Conservation (phyloP, 176 grass and related monocot genomes). For the Cocos nucifera region DNA sequence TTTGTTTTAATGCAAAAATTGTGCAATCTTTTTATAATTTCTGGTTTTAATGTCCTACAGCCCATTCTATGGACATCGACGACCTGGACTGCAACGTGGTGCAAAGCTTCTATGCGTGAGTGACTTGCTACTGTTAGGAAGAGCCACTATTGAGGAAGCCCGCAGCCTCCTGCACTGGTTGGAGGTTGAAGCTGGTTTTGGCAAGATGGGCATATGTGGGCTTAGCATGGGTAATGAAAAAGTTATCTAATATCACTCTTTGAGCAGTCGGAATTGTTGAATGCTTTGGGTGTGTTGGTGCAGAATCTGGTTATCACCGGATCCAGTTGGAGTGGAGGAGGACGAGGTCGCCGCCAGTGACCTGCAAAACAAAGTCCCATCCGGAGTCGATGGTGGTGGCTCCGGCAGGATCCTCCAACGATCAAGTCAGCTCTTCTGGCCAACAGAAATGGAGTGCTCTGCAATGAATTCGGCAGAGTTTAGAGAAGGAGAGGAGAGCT, state of each 20-base stretch:
- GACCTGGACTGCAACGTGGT: slow-evolving; percentile 74
- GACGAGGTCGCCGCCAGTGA: no score
- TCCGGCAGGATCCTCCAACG: no score
- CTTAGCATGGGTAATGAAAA: slow-evolving; percentile 82
- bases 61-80: slow-evolving; percentile 83
- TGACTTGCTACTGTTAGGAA: slow-evolving; percentile 88
- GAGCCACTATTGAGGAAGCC: slow-evolving; percentile 91
- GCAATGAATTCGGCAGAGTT: no score
- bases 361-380: no score
- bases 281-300: not conserved
- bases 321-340: no score
- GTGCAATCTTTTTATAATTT: slow-evolving; percentile 1
- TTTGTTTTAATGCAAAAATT: not conserved
- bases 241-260: not conserved
- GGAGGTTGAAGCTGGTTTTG: slow-evolving; percentile 66
- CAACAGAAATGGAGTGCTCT: no score
- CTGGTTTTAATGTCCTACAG: slow-evolving; percentile 41
- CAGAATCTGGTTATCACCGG: no score
- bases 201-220: slow-evolving; percentile 88
- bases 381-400: no score
- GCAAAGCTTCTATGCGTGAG: slow-evolving; percentile 81
- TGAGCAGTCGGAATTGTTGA: not conserved
- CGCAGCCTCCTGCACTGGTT: slow-evolving; percentile 90
- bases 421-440: no score
- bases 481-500: no score